phyloP scores from a whole-genome alignment of 345 rosid species.

The Trapa bicornis region DNA sequence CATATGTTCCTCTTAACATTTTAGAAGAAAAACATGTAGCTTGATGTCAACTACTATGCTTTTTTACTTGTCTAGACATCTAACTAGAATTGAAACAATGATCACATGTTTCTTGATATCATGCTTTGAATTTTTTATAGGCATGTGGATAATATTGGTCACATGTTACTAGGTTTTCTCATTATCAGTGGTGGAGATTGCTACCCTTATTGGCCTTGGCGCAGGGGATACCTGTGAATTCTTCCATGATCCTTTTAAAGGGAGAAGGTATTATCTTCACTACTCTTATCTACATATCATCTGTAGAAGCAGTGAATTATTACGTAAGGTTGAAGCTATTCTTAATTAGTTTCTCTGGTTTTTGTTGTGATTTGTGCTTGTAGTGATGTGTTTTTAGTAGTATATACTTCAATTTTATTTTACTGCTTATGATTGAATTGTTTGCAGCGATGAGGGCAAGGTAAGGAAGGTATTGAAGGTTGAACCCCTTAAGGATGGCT shows the following conservation, averaged over 20 bases:
- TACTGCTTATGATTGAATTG: not conserved
- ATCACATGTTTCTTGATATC: not conserved
- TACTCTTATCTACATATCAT: slow-evolving; percentile 1
- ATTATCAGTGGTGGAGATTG: slow-evolving; percentile 68
- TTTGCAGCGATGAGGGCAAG: slow-evolving; percentile 80
- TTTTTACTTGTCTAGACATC: not conserved
- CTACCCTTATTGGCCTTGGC: slow-evolving; percentile 58
- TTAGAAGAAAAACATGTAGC: not conserved
- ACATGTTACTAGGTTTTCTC: slow-evolving; percentile 54
- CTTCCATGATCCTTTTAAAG: slow-evolving; percentile 77
- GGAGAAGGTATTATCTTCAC: slow-evolving; percentile 46
- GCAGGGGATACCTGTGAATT: slow-evolving; percentile 66
- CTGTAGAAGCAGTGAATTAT: not conserved
- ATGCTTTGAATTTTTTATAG: not conserved
- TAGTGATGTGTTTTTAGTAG: not conserved
- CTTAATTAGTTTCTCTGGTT: not conserved
- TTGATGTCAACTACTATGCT: not conserved
- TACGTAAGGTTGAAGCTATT: not conserved
- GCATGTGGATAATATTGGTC: not conserved
- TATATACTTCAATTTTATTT: not conserved
- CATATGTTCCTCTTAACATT: not conserved
- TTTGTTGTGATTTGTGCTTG: not conserved
- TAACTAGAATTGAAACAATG: not conserved
- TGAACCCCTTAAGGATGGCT: slow-evolving; percentile 91
- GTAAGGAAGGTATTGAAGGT: slow-evolving; percentile 84